phyloP scores from a whole-genome alignment of 345 rosid genomes.

The Euphorbia tirucalli region DNA sequence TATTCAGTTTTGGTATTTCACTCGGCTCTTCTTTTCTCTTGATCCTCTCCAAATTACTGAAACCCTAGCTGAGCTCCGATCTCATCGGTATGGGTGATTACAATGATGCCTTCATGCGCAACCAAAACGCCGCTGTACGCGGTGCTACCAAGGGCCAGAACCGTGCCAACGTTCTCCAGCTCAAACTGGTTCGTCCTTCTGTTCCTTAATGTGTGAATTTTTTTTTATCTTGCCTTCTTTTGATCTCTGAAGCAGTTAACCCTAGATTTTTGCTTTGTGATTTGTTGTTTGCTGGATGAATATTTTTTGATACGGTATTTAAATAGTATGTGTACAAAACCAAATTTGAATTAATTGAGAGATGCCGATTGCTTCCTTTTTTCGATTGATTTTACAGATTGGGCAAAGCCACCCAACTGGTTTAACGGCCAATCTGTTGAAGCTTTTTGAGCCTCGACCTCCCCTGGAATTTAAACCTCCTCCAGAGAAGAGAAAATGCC shows the following conservation, averaged over 20 bases:
- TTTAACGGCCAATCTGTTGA: constrained; percentile 75
- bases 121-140: constrained; percentile 76
- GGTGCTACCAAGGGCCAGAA: constrained; percentile 85
- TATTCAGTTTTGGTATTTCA: no score
- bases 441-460: constrained; percentile 89
- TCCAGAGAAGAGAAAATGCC: constrained; percentile 90
- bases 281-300: not conserved
- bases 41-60: constrained; percentile 2
- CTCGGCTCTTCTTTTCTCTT: no score
- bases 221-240: constrained; percentile 1
- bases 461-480: constrained; percentile 86
- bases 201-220: not conserved
- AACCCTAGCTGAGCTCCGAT: constrained; percentile 35
- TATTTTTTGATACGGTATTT: not conserved
- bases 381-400: constrained; percentile 52
- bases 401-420: constrained; percentile 98
- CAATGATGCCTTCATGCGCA: constrained; percentile 83
- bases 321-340: not conserved
- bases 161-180: constrained; percentile 93
- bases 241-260: not conserved
- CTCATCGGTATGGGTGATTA: constrained; percentile 57
- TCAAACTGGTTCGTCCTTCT: constrained; percentile 61
- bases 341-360: not conserved
- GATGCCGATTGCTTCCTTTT: constrained; percentile 12
- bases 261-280: not conserved